Conservation (phyloP, 352 stramenopile species). For the Globisporangium spinosum region DNA sequence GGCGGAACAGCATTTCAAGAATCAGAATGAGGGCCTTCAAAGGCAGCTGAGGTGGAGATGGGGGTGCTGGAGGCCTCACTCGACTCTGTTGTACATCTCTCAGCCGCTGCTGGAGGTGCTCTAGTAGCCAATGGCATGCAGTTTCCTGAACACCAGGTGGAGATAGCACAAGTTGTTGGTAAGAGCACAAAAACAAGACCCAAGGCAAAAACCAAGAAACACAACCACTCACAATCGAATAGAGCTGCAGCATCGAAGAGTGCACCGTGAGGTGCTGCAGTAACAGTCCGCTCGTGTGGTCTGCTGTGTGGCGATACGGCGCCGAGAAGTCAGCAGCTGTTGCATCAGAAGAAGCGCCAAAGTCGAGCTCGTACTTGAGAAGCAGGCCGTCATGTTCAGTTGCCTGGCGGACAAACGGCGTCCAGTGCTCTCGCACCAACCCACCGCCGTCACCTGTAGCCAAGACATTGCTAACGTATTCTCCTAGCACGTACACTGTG, state of each 20-base stretch:
- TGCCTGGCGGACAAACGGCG: slow-evolving; percentile 24
- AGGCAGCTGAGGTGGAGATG: too few relatives aligned
- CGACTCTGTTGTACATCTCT: background rate
- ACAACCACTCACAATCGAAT: slow-evolving; percentile 20
- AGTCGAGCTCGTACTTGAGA: slow-evolving; percentile 28
- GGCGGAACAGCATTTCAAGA: background rate
- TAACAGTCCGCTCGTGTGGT: slow-evolving; percentile 4
- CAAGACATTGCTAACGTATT: background rate
- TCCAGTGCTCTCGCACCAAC: slow-evolving; percentile 21
- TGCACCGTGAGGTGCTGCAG: slow-evolving; percentile 15
- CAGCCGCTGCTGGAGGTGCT: slow-evolving; percentile 2
- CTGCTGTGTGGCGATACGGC: background rate
- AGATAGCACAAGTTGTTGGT: background rate
- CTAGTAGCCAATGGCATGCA: slow-evolving; percentile 8
- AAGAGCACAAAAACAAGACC: background rate
- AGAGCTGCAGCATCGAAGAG: slow-evolving; percentile 26
- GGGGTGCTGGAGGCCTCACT: background rate
- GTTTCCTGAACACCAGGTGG: background rate
- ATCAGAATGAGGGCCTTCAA: background rate
- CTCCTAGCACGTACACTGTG: slow-evolving; percentile 16
- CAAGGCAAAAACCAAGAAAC: background rate
- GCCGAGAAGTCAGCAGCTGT: background rate
- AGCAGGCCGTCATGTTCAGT: slow-evolving; percentile 19
- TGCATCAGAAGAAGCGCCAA: background rate
- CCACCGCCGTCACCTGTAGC: background rate